Evolutionary conservation across 139 green algal species (phyloP).

Genomic region (Microglena sp.): DNA sequence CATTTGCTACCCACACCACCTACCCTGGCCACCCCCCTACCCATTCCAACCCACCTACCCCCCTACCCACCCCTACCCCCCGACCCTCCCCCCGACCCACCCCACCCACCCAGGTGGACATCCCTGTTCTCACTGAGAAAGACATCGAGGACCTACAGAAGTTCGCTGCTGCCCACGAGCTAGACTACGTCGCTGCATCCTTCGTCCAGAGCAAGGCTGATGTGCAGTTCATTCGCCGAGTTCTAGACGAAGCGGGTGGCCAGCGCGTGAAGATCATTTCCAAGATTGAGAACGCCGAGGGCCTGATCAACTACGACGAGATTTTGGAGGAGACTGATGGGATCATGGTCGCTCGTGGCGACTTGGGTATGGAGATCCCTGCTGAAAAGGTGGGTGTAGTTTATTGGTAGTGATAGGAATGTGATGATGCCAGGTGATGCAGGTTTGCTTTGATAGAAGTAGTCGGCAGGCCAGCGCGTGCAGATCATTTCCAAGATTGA

Average conservation of each 20-base stretch:
- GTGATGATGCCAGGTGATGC: constrained; percentile 52
- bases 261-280: constrained; percentile 57
- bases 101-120: constrained; percentile 61
- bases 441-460: background rate
- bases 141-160: constrained; percentile 54
- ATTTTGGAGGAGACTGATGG: constrained; percentile 62
- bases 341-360: constrained; percentile 69
- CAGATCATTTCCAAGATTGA: constrained; percentile 71
- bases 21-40: no score
- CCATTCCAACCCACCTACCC: no score
- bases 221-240: constrained; percentile 42
- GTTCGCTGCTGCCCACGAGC: constrained; percentile 37
- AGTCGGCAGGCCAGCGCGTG: constrained; percentile 32
- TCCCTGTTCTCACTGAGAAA: constrained; percentile 57
- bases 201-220: constrained; percentile 32
- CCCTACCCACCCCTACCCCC: constrained; percentile 49
- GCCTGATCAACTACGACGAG: constrained; percentile 53
- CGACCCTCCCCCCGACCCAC: no score
- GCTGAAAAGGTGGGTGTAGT: constrained; percentile 34
- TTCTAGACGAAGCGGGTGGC: constrained; percentile 33
- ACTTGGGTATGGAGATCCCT: constrained; percentile 64
- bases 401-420: constrained; percentile 35
- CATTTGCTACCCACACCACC: no score
- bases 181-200: constrained; percentile 49
- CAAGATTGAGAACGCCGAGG: constrained; percentile 64